Evolutionary conservation across 257 asterid genomes (phyloP).

Genomic region (Rauvolfia tetraphylla): DNA sequence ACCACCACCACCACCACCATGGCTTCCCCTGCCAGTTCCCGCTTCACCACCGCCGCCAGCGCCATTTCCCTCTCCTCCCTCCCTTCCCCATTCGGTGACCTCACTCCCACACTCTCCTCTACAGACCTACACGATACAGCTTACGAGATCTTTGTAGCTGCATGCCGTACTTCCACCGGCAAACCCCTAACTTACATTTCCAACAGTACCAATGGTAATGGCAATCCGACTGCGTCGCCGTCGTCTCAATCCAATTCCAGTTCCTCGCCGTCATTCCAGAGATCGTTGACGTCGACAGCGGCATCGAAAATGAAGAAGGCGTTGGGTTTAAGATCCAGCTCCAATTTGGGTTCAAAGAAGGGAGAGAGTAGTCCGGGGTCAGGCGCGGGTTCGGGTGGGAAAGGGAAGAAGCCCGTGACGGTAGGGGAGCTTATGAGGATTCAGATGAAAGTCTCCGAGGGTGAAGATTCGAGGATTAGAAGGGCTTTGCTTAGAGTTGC

Average conservation of each 20-base stretch:
- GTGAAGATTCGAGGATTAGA: conserved; percentile 74
- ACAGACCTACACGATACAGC: conserved; percentile 15
- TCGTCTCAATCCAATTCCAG: conserved; percentile 25
- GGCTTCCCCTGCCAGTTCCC: conserved; percentile 3
- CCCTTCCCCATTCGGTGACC: conserved; percentile 12
- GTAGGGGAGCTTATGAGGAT: conserved; percentile 83
- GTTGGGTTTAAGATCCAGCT: conserved; percentile 80
- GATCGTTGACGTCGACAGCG: conserved; percentile 87
- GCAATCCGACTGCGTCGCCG: conserved; percentile 11
- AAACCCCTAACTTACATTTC: conserved; percentile 51
- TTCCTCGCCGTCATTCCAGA: conserved; percentile 46
- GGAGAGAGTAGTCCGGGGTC: conserved; percentile 35
- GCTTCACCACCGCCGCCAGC: not conserved
- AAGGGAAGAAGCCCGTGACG: conserved; percentile 68
- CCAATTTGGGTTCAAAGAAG: conserved; percentile 43
- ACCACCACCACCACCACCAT: conserved; percentile 3
- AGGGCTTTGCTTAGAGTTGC: conserved; percentile 90
- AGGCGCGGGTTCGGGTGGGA: conserved; percentile 48
- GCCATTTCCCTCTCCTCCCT: conserved; percentile 4
- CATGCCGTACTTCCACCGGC: conserved; percentile 11
- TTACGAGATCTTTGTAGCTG: conserved; percentile 16
- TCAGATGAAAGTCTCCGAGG: conserved; percentile 87
- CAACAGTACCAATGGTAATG: not conserved
- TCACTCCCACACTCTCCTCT: not conserved
- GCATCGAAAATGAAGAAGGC: conserved; percentile 99